Base-by-base conservation (phyloP, 208 protist species). In the Vickermania spadyakhi region DNA sequence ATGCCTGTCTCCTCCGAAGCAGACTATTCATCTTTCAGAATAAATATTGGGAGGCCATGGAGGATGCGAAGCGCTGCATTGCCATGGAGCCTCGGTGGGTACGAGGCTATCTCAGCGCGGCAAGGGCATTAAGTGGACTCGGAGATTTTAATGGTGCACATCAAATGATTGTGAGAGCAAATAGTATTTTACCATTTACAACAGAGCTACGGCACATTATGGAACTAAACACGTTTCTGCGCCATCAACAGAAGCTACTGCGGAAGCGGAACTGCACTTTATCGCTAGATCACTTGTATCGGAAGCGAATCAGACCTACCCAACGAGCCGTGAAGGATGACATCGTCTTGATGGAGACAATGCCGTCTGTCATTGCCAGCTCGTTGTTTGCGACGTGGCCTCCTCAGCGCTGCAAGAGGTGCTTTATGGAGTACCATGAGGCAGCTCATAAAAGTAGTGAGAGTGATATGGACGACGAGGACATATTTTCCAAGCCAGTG, bases 1-100 rank as follows among this genome's bases (percentile, higher is more conserved):
- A 91, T 56, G 58, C 71, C 23, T 75, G 75, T 7, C 54, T 76
- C 28, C 52, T 89, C 53, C 81, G 81, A n/a, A 89, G 81, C n/a
- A 70, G 75, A 21, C 56, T 79, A 27, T 78, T 69, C 49, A 36
- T 92, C 31, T 92, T 92, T 66, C 52, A 83, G 2, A 63, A 71
- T n/a, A 61, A 60, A 0, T 80, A 70, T 31, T 18, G 56, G 11
- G 74, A 84, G 23, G 85, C 81, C 3, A 63, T 89, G 23, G 63
- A 45, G 13, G 81, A 88, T 45, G 85, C 85, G 7, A 50, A 66
- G 21, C 66, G 70, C 41, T 72, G 70, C 31, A 71, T 78, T 28
- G 27, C 53, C 21, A 42, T 86, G 18, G 70, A 88, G 36, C 78
- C 81, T n/a, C 52, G 62, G 36, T 89, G 81, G 79, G 72, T 87